phyloP scores from a whole-genome alignment of 176 grass and related monocot species.

The Raddia guianensis region DNA sequence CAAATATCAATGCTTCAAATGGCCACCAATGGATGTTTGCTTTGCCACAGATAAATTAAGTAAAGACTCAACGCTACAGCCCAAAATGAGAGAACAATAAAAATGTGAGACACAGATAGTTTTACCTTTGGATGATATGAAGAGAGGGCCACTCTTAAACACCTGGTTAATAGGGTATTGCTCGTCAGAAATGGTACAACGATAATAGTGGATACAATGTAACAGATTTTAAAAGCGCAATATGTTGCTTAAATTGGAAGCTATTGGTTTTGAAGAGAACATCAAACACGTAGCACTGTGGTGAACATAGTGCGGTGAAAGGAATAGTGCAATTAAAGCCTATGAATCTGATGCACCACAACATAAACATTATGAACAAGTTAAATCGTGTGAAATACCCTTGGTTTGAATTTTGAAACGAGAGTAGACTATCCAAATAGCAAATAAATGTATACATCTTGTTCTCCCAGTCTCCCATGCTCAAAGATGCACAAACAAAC shows the following conservation, averaged over 20 bases:
- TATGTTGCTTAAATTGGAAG: neutral
- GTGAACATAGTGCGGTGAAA: neutral
- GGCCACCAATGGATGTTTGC: neutral
- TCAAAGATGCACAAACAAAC: neutral
- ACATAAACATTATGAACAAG: neutral
- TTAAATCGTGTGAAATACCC: neutral
- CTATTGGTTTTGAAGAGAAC: neutral
- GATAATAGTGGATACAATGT: neutral
- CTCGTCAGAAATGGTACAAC: conserved; percentile 32
- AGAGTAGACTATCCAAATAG: neutral
- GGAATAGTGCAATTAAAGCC: neutral
- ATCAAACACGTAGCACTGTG: neutral
- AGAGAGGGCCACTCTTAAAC: conserved; percentile 97
- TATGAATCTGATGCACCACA: neutral
- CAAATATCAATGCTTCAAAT: conserved; percentile 12
- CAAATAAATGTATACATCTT: neutral
- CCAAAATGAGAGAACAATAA: conserved; percentile 2
- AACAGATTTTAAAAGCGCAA: neutral
- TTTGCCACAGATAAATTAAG: conserved; percentile 17
- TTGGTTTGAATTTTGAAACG: neutral
- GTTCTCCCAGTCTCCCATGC: neutral
- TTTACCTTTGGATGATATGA: conserved; percentile 99
- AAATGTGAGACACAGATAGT: neutral
- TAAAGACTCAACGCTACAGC: neutral
- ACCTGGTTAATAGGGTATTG: conserved; percentile 56